Evolutionary conservation across 768 basidiomycete genomes (phyloP).

Genomic region (Lactarius pseudohatsudake): DNA sequence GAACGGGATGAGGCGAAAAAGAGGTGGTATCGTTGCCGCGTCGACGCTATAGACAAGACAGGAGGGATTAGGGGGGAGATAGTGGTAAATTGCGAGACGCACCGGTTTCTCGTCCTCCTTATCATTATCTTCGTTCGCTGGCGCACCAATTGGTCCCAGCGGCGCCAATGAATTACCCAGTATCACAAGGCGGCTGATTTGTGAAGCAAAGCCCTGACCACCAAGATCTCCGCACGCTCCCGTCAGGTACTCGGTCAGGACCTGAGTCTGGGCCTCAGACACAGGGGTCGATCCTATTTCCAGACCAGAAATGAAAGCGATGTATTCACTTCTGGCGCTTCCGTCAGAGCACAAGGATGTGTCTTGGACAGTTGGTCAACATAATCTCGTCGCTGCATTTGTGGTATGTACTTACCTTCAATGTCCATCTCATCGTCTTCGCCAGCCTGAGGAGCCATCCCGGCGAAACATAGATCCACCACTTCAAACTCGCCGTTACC

Average conservation of each 20-base stretch:
- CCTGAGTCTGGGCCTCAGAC: slow-evolving; percentile 71
- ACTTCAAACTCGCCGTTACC: slow-evolving; percentile 91
- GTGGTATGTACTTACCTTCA: slow-evolving; percentile 50
- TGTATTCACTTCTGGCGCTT: slow-evolving; percentile 54
- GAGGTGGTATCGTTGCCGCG: slow-evolving; percentile 62
- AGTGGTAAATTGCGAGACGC: slow-evolving; percentile 21
- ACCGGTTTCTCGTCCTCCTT: slow-evolving; percentile 55
- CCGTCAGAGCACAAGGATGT: neutral
- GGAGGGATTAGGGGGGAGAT: neutral
- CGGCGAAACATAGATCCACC: slow-evolving; percentile 82
- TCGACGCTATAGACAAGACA: slow-evolving; percentile 48
- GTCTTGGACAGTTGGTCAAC: slow-evolving; percentile 18
- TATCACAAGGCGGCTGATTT: slow-evolving; percentile 82
- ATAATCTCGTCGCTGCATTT: slow-evolving; percentile 11
- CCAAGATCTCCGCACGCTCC: slow-evolving; percentile 76
- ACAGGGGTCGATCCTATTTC: slow-evolving; percentile 65
- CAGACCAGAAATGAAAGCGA: slow-evolving; percentile 85
- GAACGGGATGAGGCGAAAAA: slow-evolving; percentile 75
- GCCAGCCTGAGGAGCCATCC: slow-evolving; percentile 65
- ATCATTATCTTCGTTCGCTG: slow-evolving; percentile 38
- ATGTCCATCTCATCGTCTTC: slow-evolving; percentile 58
- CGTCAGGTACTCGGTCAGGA: slow-evolving; percentile 87
- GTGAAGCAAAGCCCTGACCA: slow-evolving; percentile 63
- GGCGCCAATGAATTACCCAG: slow-evolving; percentile 86
- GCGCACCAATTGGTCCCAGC: slow-evolving; percentile 37